Percentiles rank a stretch among this genome's conserved stretches.
These are phyloP conservation scores for Neocatenulostroma microsporum DNA, from an alignment of 2,329 filamentous ascomycete genomes.

Conservation along the genomic window DNA sequence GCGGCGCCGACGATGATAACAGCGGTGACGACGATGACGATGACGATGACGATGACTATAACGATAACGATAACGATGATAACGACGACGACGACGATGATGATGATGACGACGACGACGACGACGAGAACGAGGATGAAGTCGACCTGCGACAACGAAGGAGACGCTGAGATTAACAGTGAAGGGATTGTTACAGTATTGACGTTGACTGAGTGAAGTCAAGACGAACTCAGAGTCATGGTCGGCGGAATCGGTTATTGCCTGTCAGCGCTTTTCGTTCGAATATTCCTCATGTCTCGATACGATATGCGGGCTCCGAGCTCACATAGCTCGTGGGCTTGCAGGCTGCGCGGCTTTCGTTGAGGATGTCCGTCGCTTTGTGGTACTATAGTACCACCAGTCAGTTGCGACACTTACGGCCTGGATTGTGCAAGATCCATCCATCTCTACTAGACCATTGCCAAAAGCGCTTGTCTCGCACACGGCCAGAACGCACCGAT, in stretches of 20 bases:
- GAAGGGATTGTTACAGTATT: not conserved
- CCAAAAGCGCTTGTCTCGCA: too few species aligned
- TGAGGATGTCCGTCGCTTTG: too few species aligned
- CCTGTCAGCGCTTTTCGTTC: not conserved
- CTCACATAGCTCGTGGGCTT: too few species aligned
- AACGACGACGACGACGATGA: not conserved
- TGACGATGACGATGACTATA: not conserved
- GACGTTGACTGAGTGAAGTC: not conserved
- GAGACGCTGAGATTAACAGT: not conserved
- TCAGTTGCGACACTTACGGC: too few species aligned
- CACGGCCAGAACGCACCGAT: too few species aligned
- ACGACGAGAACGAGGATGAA: not conserved
- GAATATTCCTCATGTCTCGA: not conserved
- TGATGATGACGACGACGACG: not conserved
- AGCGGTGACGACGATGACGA: slow-evolving; percentile 1
- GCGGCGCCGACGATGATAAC: not conserved
- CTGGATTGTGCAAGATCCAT: too few species aligned
- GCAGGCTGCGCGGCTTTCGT: too few species aligned
- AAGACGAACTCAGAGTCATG: not conserved
- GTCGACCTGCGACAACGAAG: not conserved
- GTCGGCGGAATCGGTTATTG: slow-evolving; percentile 2
- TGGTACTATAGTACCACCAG: too few species aligned
- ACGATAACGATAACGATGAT: not conserved
- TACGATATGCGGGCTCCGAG: too few species aligned
- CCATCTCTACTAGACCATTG: too few species aligned